Conservation (phyloP, 2,329 filamentous ascomycete genomes). For the Colletotrichum sp. region DNA sequence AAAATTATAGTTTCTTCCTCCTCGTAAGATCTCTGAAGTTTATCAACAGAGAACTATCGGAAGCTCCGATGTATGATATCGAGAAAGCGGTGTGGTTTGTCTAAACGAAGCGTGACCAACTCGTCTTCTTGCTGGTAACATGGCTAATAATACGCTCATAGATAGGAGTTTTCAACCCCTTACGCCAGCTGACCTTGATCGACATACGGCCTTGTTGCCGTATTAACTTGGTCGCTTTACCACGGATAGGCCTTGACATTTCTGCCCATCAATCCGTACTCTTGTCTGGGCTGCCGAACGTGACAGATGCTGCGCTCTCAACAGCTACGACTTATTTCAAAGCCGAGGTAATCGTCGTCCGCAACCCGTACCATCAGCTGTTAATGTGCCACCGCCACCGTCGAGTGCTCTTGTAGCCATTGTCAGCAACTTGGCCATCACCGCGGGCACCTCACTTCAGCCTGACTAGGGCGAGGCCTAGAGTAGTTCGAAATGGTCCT, state of each 20-base stretch:
- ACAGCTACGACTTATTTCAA: background rate
- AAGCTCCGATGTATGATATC: background rate
- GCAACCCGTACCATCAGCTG: background rate
- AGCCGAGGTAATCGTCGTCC: background rate
- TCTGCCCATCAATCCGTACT: background rate
- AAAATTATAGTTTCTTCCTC: background rate
- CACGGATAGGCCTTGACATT: background rate
- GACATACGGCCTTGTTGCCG: background rate
- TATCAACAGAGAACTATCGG: background rate
- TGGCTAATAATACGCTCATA: background rate
- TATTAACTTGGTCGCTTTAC: background rate
- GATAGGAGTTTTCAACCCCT: background rate
- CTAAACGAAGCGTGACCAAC: background rate
- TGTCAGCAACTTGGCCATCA: background rate
- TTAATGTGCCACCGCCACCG: background rate
- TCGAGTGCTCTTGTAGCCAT: background rate
- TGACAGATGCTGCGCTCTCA: background rate
- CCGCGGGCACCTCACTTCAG: background rate
- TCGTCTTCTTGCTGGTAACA: background rate
- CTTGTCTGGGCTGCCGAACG: background rate
- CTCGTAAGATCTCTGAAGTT: background rate
- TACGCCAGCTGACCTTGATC: background rate
- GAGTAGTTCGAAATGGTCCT: background rate
- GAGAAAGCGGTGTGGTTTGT: background rate
- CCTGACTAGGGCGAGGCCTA: background rate